Evolutionary conservation across 345 rosid species (phyloP).

Genomic region (Gossypium herbaceum): DNA sequence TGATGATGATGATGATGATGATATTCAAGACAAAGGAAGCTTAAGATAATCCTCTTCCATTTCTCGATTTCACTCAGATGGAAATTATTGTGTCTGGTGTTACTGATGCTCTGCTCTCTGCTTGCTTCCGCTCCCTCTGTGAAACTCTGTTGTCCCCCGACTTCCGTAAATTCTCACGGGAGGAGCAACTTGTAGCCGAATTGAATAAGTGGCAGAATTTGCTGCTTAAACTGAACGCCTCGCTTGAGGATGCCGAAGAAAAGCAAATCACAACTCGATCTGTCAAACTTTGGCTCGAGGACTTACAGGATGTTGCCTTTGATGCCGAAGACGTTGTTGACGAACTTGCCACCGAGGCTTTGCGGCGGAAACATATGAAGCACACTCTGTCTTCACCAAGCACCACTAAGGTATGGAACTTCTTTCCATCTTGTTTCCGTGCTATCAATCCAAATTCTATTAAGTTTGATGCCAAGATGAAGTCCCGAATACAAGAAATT

Average conservation of each 20-base stretch:
- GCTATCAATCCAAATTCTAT: background rate
- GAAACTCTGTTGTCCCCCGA: constrained; percentile 1
- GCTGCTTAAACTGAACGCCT: constrained; percentile 9
- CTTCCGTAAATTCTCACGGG: background rate
- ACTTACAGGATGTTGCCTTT: constrained; percentile 22
- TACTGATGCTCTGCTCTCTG: constrained; percentile 7
- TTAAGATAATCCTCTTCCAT: background rate
- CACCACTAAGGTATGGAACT: background rate
- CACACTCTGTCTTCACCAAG: background rate
- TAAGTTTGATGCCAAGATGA: constrained; percentile 10
- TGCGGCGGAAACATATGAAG: background rate
- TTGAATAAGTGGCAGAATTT: constrained; percentile 19
- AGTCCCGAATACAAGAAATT: constrained; percentile 2
- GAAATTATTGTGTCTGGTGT: background rate
- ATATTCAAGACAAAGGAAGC: background rate
- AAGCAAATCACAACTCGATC: background rate
- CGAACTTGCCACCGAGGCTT: constrained; percentile 11
- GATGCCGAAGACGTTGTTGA: constrained; percentile 26
- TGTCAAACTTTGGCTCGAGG: constrained; percentile 22
- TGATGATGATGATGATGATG: too few species aligned
- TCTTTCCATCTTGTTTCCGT: constrained; percentile 1
- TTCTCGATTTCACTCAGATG: background rate
- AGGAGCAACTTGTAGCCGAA: constrained; percentile 10
- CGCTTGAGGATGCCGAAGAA: constrained; percentile 15
- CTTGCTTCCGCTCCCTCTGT: background rate